These are phyloP conservation scores for Yarrowia deformans DNA, from an alignment of 805 yeast genomes.

Conservation along the genomic window DNA sequence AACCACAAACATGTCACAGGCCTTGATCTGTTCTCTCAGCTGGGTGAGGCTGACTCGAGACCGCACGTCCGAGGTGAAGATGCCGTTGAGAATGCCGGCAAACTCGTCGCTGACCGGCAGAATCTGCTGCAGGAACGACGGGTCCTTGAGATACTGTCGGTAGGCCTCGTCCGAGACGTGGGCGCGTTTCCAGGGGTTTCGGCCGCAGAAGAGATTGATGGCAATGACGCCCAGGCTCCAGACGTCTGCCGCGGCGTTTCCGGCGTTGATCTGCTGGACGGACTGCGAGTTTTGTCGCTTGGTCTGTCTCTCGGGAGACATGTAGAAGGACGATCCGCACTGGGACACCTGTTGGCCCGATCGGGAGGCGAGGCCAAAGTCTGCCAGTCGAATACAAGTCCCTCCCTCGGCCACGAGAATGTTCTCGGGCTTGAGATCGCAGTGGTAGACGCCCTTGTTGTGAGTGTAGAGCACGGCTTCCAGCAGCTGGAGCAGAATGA, in stretches of 20 bases:
- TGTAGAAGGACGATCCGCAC: constrained; percentile 86
- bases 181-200: constrained; percentile 93
- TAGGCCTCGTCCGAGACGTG: constrained; percentile 69
- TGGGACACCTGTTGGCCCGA: constrained; percentile 54
- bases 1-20: constrained; percentile 8
- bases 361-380: constrained; percentile 84
- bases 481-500: constrained; percentile 71
- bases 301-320: constrained; percentile 76
- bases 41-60: constrained; percentile 28
- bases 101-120: constrained; percentile 75
- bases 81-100: constrained; percentile 48
- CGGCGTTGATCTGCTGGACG: constrained; percentile 40
- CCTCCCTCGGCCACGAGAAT: constrained; percentile 68
- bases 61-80: constrained; percentile 17
- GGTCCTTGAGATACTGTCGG: constrained; percentile 64
- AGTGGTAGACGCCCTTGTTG: constrained; percentile 77
- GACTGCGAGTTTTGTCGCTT: constrained; percentile 6
- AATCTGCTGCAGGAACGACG: constrained; percentile 64
- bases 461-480: constrained; percentile 84
- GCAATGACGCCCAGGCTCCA: constrained; percentile 88
- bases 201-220: constrained; percentile 78
- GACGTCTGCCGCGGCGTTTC: constrained; percentile 59
- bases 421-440: constrained; percentile 94
- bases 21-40: constrained; percentile 40
- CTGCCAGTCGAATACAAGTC: constrained; percentile 66